Percentiles rank a stretch among this genome's conserved stretches.
These are phyloP conservation scores for Sherardia arvensis DNA, from an alignment of 257 asterid genomes.

Conservation along the genomic window DNA sequence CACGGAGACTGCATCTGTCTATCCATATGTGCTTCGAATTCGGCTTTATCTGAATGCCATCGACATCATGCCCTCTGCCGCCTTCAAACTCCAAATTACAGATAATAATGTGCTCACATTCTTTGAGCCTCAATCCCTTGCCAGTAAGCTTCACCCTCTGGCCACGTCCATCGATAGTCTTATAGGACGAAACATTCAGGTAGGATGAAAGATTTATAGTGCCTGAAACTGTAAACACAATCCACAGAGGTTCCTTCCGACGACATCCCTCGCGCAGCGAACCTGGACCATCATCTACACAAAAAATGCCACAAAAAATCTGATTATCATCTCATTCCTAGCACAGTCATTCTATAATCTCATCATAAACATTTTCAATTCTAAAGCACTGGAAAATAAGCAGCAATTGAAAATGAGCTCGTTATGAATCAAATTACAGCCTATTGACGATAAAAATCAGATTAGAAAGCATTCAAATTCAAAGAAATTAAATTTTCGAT, in stretches of 20 bases:
- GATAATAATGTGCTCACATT: constrained; percentile 71
- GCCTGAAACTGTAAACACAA: constrained; percentile 78
- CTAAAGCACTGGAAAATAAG: not conserved
- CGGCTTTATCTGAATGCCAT: constrained; percentile 91
- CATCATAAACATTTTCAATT: not conserved
- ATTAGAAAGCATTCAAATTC: not conserved
- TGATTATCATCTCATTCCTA: not conserved
- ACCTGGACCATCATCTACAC: constrained; percentile 86
- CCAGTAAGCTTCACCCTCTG: constrained; percentile 70
- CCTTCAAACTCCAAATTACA: constrained; percentile 83
- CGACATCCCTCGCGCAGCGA: constrained; percentile 85
- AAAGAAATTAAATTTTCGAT: not conserved
- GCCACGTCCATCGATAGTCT: constrained; percentile 92
- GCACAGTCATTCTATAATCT: not conserved
- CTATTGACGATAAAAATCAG: not conserved
- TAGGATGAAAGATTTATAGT: constrained; percentile 63
- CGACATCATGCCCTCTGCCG: constrained; percentile 87
- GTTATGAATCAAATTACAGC: not conserved
- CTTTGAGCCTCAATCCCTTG: constrained; percentile 76
- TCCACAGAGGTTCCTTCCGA: constrained; percentile 71
- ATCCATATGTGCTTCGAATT: constrained; percentile 89
- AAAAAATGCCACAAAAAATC: constrained; percentile 1
- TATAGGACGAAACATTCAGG: constrained; percentile 62
- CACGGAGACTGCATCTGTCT: constrained; percentile 83
- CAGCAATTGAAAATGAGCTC: not conserved